phyloP scores from a whole-genome alignment of 768 basidiomycete species.

The Calvatia gigantea region DNA sequence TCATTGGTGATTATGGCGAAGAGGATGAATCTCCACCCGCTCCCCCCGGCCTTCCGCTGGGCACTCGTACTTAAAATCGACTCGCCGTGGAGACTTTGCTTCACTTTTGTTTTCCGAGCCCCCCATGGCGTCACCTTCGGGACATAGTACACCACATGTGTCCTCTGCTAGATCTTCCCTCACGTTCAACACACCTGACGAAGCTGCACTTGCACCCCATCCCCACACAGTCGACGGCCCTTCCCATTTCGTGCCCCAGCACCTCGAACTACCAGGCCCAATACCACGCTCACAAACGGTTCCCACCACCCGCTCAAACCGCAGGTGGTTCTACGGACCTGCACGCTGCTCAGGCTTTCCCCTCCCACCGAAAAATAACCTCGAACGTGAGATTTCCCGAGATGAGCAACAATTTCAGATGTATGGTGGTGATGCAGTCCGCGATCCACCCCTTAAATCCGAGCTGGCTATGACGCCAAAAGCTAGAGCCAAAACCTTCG shows the following conservation, averaged over 20 bases:
- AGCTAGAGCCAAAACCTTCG: too few species aligned
- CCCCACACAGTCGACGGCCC: too few species aligned
- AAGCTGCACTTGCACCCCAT: background rate
- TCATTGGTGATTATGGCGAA: too few species aligned
- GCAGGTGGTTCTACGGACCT: background rate
- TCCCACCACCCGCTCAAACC: background rate
- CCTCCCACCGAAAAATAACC: background rate
- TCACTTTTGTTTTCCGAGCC: background rate
- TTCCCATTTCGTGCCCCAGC: too few species aligned
- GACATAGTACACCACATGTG: background rate
- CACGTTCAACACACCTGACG: background rate
- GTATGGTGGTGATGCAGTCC: slow-evolving; percentile 28
- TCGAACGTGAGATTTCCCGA: slow-evolving; percentile 5
- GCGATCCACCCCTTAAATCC: slow-evolving; percentile 20
- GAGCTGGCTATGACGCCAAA: background rate
- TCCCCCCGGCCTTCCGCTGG: too few species aligned
- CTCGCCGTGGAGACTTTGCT: too few species aligned
- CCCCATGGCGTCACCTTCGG: background rate
- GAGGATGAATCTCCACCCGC: too few species aligned
- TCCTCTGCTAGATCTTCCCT: background rate
- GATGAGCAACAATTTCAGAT: slow-evolving; percentile 19
- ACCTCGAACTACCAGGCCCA: background rate
- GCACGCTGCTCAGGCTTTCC: background rate
- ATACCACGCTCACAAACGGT: background rate
- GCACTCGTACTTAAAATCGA: too few species aligned